Percentiles rank a stretch among this genome's conserved stretches.
Conservation (phyloP, 2,329 filamentous ascomycete species). For the Dothistroma pini region DNA sequence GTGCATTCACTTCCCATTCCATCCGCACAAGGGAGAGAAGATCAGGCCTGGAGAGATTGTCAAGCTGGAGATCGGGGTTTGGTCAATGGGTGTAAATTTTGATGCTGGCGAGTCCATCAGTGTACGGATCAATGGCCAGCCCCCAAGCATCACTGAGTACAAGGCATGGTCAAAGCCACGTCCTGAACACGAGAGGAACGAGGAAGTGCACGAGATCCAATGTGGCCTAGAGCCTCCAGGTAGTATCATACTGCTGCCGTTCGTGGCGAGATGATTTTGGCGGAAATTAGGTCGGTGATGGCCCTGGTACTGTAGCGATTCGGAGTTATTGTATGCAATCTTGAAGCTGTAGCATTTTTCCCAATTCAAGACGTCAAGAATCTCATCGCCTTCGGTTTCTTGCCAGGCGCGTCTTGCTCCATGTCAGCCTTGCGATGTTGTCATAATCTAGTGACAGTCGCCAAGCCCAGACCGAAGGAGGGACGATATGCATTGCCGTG, state of each 20-base stretch:
- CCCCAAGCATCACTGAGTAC: slow-evolving; percentile 41
- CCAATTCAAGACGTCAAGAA: no score
- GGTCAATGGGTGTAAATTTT: slow-evolving; percentile 47
- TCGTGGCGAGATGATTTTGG: slow-evolving; percentile 20
- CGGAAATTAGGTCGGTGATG: no score
- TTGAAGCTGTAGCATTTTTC: no score
- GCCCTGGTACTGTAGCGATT: no score
- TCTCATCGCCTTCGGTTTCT: no score
- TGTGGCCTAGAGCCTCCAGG: slow-evolving; percentile 39
- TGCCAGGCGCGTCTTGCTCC: no score
- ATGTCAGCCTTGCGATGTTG: no score
- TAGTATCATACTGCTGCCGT: slow-evolving; percentile 40
- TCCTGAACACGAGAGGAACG: slow-evolving; percentile 42
- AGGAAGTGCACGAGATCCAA: slow-evolving; percentile 39
- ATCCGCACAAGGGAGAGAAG: slow-evolving; percentile 35
- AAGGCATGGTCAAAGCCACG: slow-evolving; percentile 38
- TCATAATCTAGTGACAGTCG: no score
- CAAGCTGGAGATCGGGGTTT: slow-evolving; percentile 48
- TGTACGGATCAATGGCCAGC: slow-evolving; percentile 12
- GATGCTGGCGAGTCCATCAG: slow-evolving; percentile 39
- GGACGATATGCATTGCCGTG: no score
- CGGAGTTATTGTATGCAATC: no score
- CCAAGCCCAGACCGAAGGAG: no score
- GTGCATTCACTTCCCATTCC: slow-evolving; percentile 17
- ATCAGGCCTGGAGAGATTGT: slow-evolving; percentile 42